phyloP scores from a whole-genome alignment of 139 green algal genomes.

The Closterium sp. region DNA sequence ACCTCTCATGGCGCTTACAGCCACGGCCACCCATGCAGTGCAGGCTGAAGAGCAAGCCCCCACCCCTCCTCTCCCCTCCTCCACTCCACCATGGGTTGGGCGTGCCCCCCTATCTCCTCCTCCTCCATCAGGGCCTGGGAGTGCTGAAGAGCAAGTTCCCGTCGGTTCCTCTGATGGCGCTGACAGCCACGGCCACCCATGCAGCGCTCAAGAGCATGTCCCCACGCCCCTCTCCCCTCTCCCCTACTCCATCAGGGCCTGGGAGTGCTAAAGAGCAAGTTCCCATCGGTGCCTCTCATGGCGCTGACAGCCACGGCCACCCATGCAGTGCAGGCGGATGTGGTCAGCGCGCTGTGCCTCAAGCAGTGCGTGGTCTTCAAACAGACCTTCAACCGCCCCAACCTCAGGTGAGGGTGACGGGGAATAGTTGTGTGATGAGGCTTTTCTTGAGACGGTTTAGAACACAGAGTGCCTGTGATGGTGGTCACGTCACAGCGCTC shows the following conservation, averaged over 20 bases:
- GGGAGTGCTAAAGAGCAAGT: conserved; percentile 55
- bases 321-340: conserved; percentile 60
- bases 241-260: conserved; percentile 28
- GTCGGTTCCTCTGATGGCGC: conserved; percentile 62
- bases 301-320: conserved; percentile 71
- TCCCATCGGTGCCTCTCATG: conserved; percentile 62
- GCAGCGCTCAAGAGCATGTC: too few relatives aligned
- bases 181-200: conserved; percentile 74
- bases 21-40: conserved; percentile 72
- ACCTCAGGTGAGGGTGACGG: too few relatives aligned
- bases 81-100: too few relatives aligned
- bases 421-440: background rate
- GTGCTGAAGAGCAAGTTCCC: conserved; percentile 60
- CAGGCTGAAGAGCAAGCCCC: too few relatives aligned
- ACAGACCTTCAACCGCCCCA: conserved; percentile 44
- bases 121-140: conserved; percentile 28
- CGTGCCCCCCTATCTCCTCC: too few relatives aligned
- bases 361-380: conserved; percentile 52
- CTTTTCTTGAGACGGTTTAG: background rate
- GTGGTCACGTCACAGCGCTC: background rate
- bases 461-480: too few relatives aligned
- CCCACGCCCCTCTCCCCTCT: too few relatives aligned
- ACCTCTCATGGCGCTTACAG: conserved; percentile 70
- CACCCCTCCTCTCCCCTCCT: too few relatives aligned
- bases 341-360: conserved; percentile 48